These are phyloP conservation scores for Cordyceps javanica DNA, from an alignment of 2,329 filamentous ascomycete species.

Conservation along the genomic window DNA sequence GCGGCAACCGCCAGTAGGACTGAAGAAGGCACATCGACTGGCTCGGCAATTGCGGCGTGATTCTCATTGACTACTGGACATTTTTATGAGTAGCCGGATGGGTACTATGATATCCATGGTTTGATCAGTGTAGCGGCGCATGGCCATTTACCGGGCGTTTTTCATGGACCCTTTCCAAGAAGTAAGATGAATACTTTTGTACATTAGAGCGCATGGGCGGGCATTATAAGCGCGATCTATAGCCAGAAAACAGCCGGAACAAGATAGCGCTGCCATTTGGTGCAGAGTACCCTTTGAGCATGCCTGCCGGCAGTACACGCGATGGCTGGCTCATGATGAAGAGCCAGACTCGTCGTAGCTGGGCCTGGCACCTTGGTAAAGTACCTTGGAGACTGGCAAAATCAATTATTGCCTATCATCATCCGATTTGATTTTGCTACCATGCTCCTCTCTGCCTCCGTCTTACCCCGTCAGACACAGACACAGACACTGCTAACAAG, in stretches of 20 bases:
- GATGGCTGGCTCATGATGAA: neutral
- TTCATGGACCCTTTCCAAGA: neutral
- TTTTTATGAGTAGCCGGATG: neutral
- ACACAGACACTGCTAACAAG: no score
- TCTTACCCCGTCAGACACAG: no score
- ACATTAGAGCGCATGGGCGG: neutral
- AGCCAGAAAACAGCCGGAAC: neutral
- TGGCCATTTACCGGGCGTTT: constrained; percentile 7
- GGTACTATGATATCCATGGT: neutral
- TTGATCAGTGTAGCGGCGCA: neutral
- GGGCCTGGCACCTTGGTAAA: no score
- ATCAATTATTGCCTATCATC: no score
- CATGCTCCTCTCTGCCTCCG: no score
- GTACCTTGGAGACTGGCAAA: no score
- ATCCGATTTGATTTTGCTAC: no score
- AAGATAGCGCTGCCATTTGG: neutral
- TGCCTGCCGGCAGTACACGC: no score
- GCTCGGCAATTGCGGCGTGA: constrained; percentile 26
- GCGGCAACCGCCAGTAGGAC: constrained; percentile 17
- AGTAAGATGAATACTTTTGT: neutral
- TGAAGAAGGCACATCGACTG: constrained; percentile 16
- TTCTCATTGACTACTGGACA: neutral
- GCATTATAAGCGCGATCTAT: neutral
- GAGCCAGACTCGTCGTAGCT: no score
- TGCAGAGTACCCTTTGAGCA: neutral